Percentiles rank a stretch among this genome's conserved stretches.
Evolutionary conservation across 2,329 filamentous ascomycete species (phyloP).

Genomic region (Pezicula radicicola): DNA sequence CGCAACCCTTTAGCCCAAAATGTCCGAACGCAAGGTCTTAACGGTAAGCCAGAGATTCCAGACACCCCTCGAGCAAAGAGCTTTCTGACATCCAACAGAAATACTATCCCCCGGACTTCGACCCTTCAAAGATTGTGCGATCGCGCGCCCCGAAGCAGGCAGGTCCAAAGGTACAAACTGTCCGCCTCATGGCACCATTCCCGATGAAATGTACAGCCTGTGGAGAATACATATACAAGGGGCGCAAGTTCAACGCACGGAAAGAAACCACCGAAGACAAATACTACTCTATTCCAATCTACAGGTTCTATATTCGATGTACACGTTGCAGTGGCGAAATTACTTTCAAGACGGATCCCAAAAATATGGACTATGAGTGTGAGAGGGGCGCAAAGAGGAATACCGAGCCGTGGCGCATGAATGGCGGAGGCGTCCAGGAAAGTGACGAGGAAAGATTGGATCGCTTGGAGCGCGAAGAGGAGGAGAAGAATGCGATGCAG

Average conservation of each 20-base stretch:
- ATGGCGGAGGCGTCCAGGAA: constrained; percentile 60
- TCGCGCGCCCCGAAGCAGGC: constrained; percentile 66
- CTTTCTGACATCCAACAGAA: constrained; percentile 33
- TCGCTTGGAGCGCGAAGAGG: constrained; percentile 74
- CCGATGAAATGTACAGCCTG: constrained; percentile 69
- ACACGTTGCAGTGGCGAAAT: constrained; percentile 85
- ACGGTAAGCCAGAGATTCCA: too few species aligned
- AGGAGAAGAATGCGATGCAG: constrained; percentile 88
- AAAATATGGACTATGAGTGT: constrained; percentile 85
- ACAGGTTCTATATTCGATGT: constrained; percentile 87
- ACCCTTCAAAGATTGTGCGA: constrained; percentile 76
- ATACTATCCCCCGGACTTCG: constrained; percentile 76
- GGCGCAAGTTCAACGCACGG: constrained; percentile 90
- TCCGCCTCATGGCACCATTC: constrained; percentile 88
- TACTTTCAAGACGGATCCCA: constrained; percentile 91
- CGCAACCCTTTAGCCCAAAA: constrained; percentile 32
- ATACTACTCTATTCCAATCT: constrained; percentile 86
- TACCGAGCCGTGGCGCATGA: constrained; percentile 81
- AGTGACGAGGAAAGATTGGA: constrained; percentile 86
- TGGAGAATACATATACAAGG: constrained; percentile 86
- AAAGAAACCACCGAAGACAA: constrained; percentile 91
- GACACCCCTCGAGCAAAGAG: too few species aligned
- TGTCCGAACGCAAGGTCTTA: constrained; percentile 86
- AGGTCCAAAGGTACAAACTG: constrained; percentile 79
- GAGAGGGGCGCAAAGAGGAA: constrained; percentile 83